These are phyloP conservation scores for Volvox reticuliferus DNA, from an alignment of 139 green algal species.

Conservation along the genomic window DNA sequence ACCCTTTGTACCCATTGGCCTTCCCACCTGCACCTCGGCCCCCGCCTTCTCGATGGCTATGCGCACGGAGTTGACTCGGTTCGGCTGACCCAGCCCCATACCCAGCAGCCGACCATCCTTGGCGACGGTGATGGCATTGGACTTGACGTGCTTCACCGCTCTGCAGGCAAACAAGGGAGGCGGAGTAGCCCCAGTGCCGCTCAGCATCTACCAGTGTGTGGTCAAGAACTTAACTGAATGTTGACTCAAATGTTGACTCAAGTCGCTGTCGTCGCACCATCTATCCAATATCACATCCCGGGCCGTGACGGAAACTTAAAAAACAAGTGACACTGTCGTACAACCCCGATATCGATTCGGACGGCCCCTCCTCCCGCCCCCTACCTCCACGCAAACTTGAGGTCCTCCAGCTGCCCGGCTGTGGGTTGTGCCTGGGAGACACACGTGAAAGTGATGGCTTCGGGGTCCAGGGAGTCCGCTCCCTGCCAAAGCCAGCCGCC, in stretches of 20 bases:
- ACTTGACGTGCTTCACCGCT: constrained; percentile 99
- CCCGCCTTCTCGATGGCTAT: constrained; percentile 98
- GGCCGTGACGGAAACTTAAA: too few relatives aligned
- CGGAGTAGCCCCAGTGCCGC: too few relatives aligned
- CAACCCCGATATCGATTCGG: too few relatives aligned
- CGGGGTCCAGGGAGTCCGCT: constrained; percentile 84
- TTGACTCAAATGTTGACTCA: too few relatives aligned
- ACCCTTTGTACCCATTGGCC: not conserved
- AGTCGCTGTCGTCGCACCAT: too few relatives aligned
- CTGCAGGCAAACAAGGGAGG: not conserved
- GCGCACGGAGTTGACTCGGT: constrained; percentile 93
- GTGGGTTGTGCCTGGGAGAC: constrained; percentile 92
- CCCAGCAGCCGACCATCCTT: constrained; percentile 94
- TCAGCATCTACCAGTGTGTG: too few relatives aligned
- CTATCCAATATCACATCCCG: too few relatives aligned
- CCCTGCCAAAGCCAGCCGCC: constrained; percentile 91
- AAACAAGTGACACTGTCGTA: too few relatives aligned
- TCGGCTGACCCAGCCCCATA: constrained; percentile 99
- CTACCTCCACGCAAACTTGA: constrained; percentile 96
- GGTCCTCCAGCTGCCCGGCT: constrained; percentile 90
- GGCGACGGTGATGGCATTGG: constrained; percentile 98
- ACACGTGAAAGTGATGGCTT: constrained; percentile 87
- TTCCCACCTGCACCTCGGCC: constrained; percentile 77
- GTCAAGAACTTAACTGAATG: too few relatives aligned
- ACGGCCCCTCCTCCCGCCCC: not conserved